Evolutionary conservation across 2,329 filamentous ascomycete species (phyloP).

Genomic region (Pestalotiopsis sp.): DNA sequence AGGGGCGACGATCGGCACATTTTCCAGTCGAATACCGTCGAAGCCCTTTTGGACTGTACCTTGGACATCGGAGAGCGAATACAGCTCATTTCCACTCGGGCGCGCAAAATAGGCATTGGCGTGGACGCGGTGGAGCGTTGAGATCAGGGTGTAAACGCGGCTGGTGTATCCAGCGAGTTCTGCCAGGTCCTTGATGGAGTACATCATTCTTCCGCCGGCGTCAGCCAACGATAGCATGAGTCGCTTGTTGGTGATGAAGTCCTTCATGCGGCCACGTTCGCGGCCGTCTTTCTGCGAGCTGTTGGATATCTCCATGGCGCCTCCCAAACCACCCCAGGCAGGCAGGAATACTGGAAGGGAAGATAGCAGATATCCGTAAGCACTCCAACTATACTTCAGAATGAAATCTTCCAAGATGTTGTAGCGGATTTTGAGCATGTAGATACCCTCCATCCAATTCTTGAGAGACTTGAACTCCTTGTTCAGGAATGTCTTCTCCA

Average conservation of each 20-base stretch:
- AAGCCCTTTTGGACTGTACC: slow-evolving; percentile 95
- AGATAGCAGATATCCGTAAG: slow-evolving; percentile 92
- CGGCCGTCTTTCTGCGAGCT: slow-evolving; percentile 55
- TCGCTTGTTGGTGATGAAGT: slow-evolving; percentile 98
- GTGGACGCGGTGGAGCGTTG: slow-evolving; percentile 90
- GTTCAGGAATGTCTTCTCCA: slow-evolving; percentile 91
- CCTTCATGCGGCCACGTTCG: slow-evolving; percentile 89
- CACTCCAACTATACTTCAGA: slow-evolving; percentile 97
- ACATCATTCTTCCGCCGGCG: slow-evolving; percentile 98
- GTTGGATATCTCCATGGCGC: slow-evolving; percentile 67
- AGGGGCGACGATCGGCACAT: slow-evolving; percentile 91
- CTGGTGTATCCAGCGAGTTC: slow-evolving; percentile 96
- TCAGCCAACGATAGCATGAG: slow-evolving; percentile 97
- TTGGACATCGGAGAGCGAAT: slow-evolving; percentile 87
- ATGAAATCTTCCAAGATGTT: slow-evolving; percentile 99
- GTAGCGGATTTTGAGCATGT: slow-evolving; percentile 96
- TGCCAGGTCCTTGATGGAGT: slow-evolving; percentile 96
- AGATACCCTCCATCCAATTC: slow-evolving; percentile 97
- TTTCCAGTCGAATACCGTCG: slow-evolving; percentile 89
- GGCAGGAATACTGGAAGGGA: slow-evolving; percentile 93
- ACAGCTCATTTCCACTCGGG: slow-evolving; percentile 72
- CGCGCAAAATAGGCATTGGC: slow-evolving; percentile 82
- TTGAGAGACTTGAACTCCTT: slow-evolving; percentile 91
- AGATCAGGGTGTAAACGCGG: slow-evolving; percentile 92
- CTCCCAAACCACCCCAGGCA: slow-evolving; percentile 86